Evolutionary conservation across 2,329 filamentous ascomycete species (phyloP).

Genomic region (Apiospora kogelbergensis): DNA sequence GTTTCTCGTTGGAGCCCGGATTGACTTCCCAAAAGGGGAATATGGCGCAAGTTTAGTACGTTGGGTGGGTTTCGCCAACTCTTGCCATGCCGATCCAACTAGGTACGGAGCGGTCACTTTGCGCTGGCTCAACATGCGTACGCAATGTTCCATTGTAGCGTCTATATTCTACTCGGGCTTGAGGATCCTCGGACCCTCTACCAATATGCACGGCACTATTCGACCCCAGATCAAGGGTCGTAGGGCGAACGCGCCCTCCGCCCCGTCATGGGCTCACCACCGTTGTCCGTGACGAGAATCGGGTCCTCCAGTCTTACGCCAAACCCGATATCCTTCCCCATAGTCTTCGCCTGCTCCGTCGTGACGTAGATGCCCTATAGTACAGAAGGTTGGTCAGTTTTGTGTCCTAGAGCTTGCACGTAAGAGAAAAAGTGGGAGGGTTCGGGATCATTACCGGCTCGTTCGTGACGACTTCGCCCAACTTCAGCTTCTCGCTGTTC

Average conservation of each 20-base stretch:
- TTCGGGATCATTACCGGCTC: conserved; percentile 23
- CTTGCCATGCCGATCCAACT: not conserved
- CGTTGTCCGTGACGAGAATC: conserved; percentile 27
- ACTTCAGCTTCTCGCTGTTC: conserved; percentile 26
- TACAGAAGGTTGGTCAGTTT: not conserved
- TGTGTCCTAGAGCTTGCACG: not conserved
- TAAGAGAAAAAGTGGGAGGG: not conserved
- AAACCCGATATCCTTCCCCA: conserved; percentile 26
- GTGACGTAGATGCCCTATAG: conserved; percentile 31
- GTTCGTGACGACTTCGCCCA: conserved; percentile 27
- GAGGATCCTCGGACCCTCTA: too few species aligned
- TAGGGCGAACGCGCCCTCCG: conserved; percentile 29
- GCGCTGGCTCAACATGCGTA: not conserved
- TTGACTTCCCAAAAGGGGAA: not conserved
- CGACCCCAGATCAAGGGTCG: conserved; percentile 19
- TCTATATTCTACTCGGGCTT: too few species aligned
- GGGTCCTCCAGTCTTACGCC: conserved; percentile 30
- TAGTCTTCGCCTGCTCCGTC: conserved; percentile 24
- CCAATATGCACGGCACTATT: not conserved
- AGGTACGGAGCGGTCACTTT: too few species aligned
- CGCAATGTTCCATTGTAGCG: too few species aligned
- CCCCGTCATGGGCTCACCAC: conserved; percentile 27
- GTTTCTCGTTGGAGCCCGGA: too few species aligned
- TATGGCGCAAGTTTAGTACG: not conserved
- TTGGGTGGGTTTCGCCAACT: not conserved